Conservation (phyloP, 441 rosid species). For the Breynia disticha region DNA sequence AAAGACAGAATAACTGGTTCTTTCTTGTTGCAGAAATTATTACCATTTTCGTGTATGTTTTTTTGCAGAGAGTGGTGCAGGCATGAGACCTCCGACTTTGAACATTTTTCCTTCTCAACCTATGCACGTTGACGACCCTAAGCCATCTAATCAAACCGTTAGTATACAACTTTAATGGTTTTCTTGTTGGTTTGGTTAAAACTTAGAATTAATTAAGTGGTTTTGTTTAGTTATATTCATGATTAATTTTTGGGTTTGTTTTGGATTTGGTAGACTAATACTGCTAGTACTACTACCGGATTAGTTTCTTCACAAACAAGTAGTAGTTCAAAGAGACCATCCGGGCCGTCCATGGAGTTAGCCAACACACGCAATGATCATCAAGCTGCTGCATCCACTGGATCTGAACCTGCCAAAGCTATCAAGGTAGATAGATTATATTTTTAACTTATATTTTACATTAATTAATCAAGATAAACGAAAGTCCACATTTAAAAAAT, state of each 20-base stretch:
- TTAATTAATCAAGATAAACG: constrained; percentile 6
- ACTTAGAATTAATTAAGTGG: constrained; percentile 14
- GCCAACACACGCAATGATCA: constrained; percentile 35
- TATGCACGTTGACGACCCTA: constrained; percentile 59
- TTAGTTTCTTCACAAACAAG: constrained; percentile 27
- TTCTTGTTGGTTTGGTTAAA: constrained; percentile 7
- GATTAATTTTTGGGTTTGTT: constrained; percentile 21
- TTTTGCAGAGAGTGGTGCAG: constrained; percentile 13
- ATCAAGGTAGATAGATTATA: constrained; percentile 42
- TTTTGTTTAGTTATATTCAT: not conserved
- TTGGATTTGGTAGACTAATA: constrained; percentile 35
- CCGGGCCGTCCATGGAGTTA: constrained; percentile 64
- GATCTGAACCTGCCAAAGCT: constrained; percentile 45
- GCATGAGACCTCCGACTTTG: constrained; percentile 89
- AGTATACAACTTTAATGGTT: not conserved
- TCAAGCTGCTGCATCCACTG: constrained; percentile 15
- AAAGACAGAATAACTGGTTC: not conserved
- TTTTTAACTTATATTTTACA: not conserved
- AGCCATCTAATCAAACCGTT: constrained; percentile 8
- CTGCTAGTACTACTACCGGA: constrained; percentile 17
- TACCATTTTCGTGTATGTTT: not conserved
- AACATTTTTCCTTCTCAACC: constrained; percentile 97
- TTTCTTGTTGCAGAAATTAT: not conserved
- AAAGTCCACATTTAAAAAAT: not conserved
- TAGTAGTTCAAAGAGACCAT: constrained; percentile 67